phyloP scores from a whole-genome alignment of 1,284 basidiomycete species.

The Puccinia brachypodii region DNA sequence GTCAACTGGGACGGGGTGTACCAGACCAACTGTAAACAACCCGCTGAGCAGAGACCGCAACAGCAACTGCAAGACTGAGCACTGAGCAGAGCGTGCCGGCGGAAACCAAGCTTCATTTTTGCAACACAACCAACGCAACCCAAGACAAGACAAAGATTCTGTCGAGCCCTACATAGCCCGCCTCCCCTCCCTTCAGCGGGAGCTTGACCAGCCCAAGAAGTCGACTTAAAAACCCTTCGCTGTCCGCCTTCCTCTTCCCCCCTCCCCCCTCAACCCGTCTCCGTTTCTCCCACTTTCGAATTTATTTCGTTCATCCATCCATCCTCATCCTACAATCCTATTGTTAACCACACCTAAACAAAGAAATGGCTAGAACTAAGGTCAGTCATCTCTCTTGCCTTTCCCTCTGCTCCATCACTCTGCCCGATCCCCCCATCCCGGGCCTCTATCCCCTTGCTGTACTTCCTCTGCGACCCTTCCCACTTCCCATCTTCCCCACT shows the following conservation, averaged over 20 bases:
- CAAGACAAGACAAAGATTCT: slow-evolving; percentile 9
- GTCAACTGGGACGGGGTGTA: not conserved
- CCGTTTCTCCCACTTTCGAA: not conserved
- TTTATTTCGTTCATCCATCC: slow-evolving; percentile 30
- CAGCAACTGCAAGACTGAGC: not conserved
- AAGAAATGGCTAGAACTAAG: slow-evolving; percentile 32
- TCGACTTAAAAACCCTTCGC: slow-evolving; percentile 2
- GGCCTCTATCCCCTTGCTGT: not conserved
- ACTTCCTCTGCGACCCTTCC: not conserved
- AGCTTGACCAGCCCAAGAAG: not conserved
- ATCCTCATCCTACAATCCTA: not conserved
- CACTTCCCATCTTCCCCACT: not conserved
- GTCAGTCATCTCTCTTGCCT: not conserved
- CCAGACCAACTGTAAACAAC: not conserved
- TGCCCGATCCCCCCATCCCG: not conserved
- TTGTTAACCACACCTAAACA: not conserved
- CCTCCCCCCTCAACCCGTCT: not conserved
- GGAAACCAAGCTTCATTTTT: not conserved
- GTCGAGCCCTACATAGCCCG: not conserved
- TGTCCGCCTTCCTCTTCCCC: not conserved
- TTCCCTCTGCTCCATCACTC: not conserved
- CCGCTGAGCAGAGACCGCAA: slow-evolving; percentile 5
- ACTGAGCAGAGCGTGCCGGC: not conserved
- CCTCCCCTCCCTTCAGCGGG: not conserved
- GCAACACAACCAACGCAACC: not conserved